Conservation (phyloP, 192 early-diverging fungal species). For the Linnemannia zychae region DNA sequence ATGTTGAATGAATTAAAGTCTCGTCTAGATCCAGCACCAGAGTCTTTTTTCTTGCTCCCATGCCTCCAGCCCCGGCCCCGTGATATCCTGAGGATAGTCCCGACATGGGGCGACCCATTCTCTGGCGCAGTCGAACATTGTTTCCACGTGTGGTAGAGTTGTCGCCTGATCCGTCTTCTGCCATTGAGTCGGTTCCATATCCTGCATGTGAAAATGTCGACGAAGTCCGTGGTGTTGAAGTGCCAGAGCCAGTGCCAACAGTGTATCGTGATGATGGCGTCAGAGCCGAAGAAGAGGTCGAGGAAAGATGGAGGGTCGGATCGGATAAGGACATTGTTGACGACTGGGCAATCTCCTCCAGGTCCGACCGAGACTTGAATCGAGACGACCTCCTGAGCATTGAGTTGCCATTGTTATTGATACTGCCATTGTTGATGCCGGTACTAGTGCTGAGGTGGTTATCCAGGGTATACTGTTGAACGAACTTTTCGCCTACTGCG, state of each 20-base stretch:
- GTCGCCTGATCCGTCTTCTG: conserved; percentile 48
- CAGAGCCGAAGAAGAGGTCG: conserved; percentile 1
- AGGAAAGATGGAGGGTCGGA: conserved; percentile 10
- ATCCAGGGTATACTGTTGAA: conserved; percentile 53
- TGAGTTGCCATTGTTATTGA: conserved; percentile 25
- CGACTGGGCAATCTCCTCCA: conserved; percentile 51
- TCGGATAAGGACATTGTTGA: conserved; percentile 5
- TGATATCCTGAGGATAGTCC: conserved; percentile 16
- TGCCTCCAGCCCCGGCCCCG: conserved; percentile 12
- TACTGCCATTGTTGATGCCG: conserved; percentile 8
- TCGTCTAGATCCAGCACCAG: conserved; percentile 84
- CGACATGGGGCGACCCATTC: conserved; percentile 40
- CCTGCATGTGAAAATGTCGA: conserved; percentile 9
- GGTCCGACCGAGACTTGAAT: conserved; percentile 50
- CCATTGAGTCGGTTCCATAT: conserved; percentile 56
- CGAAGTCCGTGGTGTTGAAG: neutral
- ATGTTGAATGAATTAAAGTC: conserved; percentile 88
- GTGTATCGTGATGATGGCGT: conserved; percentile 5
- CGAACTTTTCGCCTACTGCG: conserved; percentile 48
- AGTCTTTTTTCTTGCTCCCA: conserved; percentile 64
- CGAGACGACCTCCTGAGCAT: conserved; percentile 46
- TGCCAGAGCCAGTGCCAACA: neutral
- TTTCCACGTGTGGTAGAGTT: conserved; percentile 30
- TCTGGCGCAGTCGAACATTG: conserved; percentile 31
- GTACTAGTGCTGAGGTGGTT: conserved; percentile 37